A percentile compares a stretch with the other conserved stretches of the same genome.
Conservation (phyloP, 108 stramenopile species). For the Fragilariopsis cylindrus region DNA sequence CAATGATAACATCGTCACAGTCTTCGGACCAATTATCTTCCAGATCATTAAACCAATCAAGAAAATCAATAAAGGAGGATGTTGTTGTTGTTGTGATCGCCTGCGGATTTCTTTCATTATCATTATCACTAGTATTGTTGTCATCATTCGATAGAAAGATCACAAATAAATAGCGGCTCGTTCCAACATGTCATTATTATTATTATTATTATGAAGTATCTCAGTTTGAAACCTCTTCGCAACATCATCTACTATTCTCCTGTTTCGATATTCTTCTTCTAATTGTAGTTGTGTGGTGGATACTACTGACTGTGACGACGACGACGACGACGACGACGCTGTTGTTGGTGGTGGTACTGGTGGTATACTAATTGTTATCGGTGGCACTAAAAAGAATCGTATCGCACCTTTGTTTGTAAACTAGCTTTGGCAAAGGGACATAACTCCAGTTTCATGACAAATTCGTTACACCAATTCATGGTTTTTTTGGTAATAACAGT, state of each 20-base stretch:
- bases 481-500: conserved; percentile 37
- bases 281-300: neutral
- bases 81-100: neutral
- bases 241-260: neutral
- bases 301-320: too few species aligned
- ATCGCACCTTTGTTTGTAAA: conserved; percentile 47
- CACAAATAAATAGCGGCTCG: conserved; percentile 64
- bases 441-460: conserved; percentile 55
- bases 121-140: neutral
- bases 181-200: conserved; percentile 28
- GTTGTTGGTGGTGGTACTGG: neutral
- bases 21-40: conserved; percentile 61
- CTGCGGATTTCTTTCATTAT: neutral
- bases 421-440: conserved; percentile 73
- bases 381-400: conserved; percentile 51
- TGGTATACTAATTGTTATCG: neutral
- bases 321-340: too few species aligned
- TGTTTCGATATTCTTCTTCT: neutral
- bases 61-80: conserved; percentile 34
- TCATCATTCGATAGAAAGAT: conserved; percentile 27
- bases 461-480: conserved; percentile 59
- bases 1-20: conserved; percentile 53
- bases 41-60: conserved; percentile 62
- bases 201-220: neutral
- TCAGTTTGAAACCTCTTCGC: conserved; percentile 29